Base-by-base conservation (phyloP, 2,329 filamentous ascomycete species). In the Zymoseptoria passerinii region DNA sequence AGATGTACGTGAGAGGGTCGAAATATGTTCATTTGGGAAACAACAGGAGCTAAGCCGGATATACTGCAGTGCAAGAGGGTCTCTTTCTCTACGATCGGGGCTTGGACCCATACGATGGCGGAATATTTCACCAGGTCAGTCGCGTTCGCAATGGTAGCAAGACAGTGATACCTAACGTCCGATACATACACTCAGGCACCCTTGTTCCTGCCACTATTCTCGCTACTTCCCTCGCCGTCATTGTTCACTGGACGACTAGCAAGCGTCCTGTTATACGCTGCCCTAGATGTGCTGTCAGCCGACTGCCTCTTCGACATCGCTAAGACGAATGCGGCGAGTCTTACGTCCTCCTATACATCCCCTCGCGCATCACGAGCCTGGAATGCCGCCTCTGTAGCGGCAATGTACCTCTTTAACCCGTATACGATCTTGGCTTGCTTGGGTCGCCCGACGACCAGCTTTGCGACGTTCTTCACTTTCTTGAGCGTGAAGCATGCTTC, bases 101-200 rank as follows among this genome's bases (percentile, higher is more conserved):
- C 77, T 89, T 97, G 58, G 96, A 91, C 60, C 94, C 94, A 1
- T 99, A 97, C 77, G 91, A 99, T 73, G 94, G 94, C 64, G 94
- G 94, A 68, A 90, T 87, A 63, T 88, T 83, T 70, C 84, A 87
- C 72, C 85, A 87, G 76, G 82, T 84, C 70, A 64, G 62, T 28
- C 20, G 18, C 6, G 50, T 4, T 50, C 8, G 18, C 9, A 13
- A 16, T 44, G 10, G 16, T 44, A 44, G 35, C 4, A 44, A 4
- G 4, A 44, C 35, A 40, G 35, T 16, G n/a, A 16, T 6, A 44
- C 35, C 5, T 44, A 6, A 16, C 13, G 16, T 16, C 6, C n/a
- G 35, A 44, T 63, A 50, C 59, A 18, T 10, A 23, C 10, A 8
- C 18, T 1, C 81, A 96, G 80, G 90, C 92, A 49, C 94, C 94